Percentiles rank a stretch among this genome's conserved stretches.
These are phyloP conservation scores for Barnettozyma populi DNA, from an alignment of 805 yeast genomes.

Conservation along the genomic window DNA sequence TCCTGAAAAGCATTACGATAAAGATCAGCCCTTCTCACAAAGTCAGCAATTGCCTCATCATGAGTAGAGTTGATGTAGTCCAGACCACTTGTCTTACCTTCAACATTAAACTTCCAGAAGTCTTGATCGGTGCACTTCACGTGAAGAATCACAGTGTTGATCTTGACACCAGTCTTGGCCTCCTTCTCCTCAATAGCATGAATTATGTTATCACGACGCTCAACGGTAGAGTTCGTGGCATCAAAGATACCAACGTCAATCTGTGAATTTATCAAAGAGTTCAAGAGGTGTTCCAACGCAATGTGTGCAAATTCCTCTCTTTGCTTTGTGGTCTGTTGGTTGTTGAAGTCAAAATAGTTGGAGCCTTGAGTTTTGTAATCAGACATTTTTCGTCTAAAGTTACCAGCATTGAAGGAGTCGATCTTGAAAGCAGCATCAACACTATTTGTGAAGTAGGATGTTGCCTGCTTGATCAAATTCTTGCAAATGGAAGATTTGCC, in stretches of 20 bases:
- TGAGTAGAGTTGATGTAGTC: conserved; percentile 54
- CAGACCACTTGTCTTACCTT: conserved; percentile 54
- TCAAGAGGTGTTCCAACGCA: conserved; percentile 41
- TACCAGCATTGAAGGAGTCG: conserved; percentile 66
- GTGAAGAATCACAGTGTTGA: conserved; percentile 51
- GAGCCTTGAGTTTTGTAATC: conserved; percentile 34
- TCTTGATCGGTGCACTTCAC: conserved; percentile 50
- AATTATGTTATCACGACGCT: conserved; percentile 29
- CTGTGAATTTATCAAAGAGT: conserved; percentile 34
- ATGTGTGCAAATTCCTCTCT: conserved; percentile 50
- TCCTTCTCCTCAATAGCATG: conserved; percentile 20
- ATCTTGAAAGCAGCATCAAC: conserved; percentile 25
- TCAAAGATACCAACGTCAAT: conserved; percentile 55
- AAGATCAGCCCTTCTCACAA: conserved; percentile 47
- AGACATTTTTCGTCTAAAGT: conserved; percentile 49
- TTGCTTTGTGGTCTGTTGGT: conserved; percentile 36
- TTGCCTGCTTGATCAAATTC: conserved; percentile 52
- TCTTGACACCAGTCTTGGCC: conserved; percentile 24
- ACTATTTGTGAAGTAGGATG: conserved; percentile 21
- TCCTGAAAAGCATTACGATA: conserved; percentile 40
- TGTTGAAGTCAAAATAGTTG: conserved; percentile 36
- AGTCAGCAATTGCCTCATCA: conserved; percentile 51
- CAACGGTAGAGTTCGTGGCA: conserved; percentile 51
- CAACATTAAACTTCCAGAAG: conserved; percentile 54
- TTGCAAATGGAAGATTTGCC: conserved; percentile 72